Base-by-base conservation (phyloP, 192 early-diverging fungal species). In the Coemansia sp. region DNA sequence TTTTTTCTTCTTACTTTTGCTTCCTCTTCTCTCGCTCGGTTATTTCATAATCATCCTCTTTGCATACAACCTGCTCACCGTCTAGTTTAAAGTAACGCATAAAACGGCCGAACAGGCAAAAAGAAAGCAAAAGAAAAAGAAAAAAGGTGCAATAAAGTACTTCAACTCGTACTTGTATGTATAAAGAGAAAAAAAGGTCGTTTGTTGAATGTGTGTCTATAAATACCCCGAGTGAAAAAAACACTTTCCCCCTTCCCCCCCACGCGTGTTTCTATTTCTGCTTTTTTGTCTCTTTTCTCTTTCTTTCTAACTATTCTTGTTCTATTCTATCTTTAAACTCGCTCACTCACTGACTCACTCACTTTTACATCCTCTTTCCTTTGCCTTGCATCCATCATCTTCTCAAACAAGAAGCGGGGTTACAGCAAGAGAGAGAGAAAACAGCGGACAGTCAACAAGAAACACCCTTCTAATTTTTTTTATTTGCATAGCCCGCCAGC, bases 191-290 rank as follows among this genome's bases (percentile, higher is more conserved):
- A 54, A 53, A 42, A 22, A 42, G 23, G 40, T 2, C 38, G 17
- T 15, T 4, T n/a, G n/a, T n/a, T n/a, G n/a, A n/a, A n/a, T n/a
- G n/a, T n/a, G 3, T 2, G 43, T 21, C 53, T 55, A 55, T 42
- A 55, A 55, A 53, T 53, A 53, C 52, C 23, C 14, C 24, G n/a
- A 50, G 9, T 10, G 24, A 50, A 34, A 53, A 51, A 51, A 14
- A 39, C 24, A 30, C 1, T 38, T 53, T 22, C 41, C 23, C 21
- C 21, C 6, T 33, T 39, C 33, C 52, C 33, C 30, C 19, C 4
- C 22, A 15, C 33, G 52, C 34, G 52, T 53, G 52, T 39, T 53
- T 53, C 52, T 53, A 53, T 62, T 49, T 59, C 38, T 58, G 45
- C 39, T 55, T 37, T 62, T 49, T 44, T 57, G 23, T 27, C 48